These are phyloP conservation scores for Fusarium robinianum DNA, from an alignment of 2,329 filamentous ascomycete genomes.

Conservation along the genomic window DNA sequence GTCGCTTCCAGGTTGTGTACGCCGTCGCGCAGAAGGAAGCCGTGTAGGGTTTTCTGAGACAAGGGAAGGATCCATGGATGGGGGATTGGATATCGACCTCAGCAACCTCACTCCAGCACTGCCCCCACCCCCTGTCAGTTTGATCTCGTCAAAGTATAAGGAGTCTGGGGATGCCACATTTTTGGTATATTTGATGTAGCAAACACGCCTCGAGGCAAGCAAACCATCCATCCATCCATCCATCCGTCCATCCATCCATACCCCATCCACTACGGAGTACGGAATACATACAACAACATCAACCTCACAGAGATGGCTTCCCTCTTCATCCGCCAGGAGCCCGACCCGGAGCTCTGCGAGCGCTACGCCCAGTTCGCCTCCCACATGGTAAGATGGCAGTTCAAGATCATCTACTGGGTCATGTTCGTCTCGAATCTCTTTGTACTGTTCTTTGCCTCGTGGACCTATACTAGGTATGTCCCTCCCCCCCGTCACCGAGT, in stretches of 20 bases:
- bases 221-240: slow-evolving; percentile 1
- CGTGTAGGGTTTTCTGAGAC: no score
- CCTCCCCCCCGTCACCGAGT: neutral
- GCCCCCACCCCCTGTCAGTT: slow-evolving; percentile 9
- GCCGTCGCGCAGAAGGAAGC: slow-evolving; percentile 17
- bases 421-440: slow-evolving; percentile 51
- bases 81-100: no score
- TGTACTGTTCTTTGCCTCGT: slow-evolving; percentile 51
- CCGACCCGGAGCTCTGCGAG: slow-evolving; percentile 39
- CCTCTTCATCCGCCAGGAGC: slow-evolving; percentile 22
- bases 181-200: neutral
- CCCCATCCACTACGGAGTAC: no score
- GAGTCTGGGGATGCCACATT: slow-evolving; percentile 6
- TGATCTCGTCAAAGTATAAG: slow-evolving; percentile 21
- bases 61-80: no score
- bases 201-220: no score
- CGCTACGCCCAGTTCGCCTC: slow-evolving; percentile 52
- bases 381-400: slow-evolving; percentile 47
- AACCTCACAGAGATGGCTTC: slow-evolving; percentile 24
- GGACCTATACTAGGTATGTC: slow-evolving; percentile 47
- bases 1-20: no score
- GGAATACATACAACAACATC: no score
- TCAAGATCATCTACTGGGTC: slow-evolving; percentile 53
- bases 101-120: neutral
- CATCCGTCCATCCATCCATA: no score